A percentile compares a stretch with the other conserved stretches of the same genome.
Evolutionary conservation across 306 rosid genomes (phyloP).

Genomic region (Gleditsia sinensis): DNA sequence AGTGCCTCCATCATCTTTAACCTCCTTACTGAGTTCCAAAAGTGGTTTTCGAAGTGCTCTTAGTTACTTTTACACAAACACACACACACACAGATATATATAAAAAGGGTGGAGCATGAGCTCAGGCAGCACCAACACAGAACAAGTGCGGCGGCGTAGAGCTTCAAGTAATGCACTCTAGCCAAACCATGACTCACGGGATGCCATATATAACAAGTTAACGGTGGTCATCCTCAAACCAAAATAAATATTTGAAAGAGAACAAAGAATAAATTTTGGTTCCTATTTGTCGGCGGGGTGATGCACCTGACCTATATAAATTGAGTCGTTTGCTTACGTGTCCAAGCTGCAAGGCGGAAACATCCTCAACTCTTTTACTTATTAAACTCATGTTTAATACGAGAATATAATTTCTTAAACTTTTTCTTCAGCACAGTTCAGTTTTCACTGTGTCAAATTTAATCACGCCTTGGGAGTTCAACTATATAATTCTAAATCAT

Average conservation of each 20-base stretch:
- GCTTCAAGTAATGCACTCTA: background rate
- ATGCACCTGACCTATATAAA: background rate
- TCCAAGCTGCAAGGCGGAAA: background rate
- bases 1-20: conserved; percentile 16
- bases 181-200: background rate
- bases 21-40: background rate
- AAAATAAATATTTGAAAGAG: no score
- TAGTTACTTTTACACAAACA: no score
- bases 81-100: no score
- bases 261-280: background rate
- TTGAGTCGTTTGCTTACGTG: background rate
- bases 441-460: background rate
- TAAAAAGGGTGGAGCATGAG: background rate
- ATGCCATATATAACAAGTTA: background rate
- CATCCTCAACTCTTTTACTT: no score
- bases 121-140: no score
- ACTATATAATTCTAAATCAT: background rate
- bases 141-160: background rate
- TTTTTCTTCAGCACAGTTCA: background rate
- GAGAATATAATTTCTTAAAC: background rate
- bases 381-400: background rate
- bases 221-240: background rate
- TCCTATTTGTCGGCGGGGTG: background rate
- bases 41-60: background rate
- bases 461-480: background rate